Evolutionary conservation across 345 rosid species (phyloP).

Genomic region (Ricinus communis): DNA sequence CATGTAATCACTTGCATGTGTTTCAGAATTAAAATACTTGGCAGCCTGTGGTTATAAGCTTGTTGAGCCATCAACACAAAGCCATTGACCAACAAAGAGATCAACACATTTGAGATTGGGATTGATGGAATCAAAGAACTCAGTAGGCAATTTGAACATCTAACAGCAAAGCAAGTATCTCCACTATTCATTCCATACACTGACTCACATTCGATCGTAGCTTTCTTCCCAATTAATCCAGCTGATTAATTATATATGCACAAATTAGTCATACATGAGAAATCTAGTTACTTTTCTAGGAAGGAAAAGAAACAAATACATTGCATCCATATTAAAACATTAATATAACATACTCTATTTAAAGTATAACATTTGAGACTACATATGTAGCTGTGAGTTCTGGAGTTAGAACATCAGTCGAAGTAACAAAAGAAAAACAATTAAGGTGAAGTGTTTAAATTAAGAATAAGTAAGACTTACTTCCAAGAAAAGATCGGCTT

Average conservation of each 20-base stretch:
- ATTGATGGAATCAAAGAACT: conserved; percentile 21
- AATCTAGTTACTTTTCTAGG: too few species aligned
- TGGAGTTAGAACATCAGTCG: too few species aligned
- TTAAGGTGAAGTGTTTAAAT: too few species aligned
- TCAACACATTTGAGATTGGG: conserved; percentile 35
- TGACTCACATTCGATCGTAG: conserved; percentile 1
- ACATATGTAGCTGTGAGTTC: too few species aligned
- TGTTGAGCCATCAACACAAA: conserved; percentile 30
- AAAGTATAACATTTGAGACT: too few species aligned
- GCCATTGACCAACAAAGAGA: conserved; percentile 43
- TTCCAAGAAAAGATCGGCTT: conserved; percentile 7
- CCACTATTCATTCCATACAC: conserved; percentile 12
- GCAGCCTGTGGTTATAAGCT: neutral
- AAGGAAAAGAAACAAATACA: too few species aligned
- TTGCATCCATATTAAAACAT: neutral
- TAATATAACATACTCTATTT: too few species aligned
- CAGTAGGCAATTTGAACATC: neutral
- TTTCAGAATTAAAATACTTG: neutral
- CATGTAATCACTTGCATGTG: neutral
- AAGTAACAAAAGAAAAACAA: too few species aligned
- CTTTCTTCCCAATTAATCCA: neutral
- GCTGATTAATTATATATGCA: too few species aligned
- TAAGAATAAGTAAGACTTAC: neutral
- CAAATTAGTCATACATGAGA: too few species aligned
- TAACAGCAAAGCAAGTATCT: conserved; percentile 17